A percentile compares a stretch with the other conserved stretches of the same genome.
Evolutionary conservation across 345 rosid species (phyloP).

Genomic region (Gossypium thurberi): DNA sequence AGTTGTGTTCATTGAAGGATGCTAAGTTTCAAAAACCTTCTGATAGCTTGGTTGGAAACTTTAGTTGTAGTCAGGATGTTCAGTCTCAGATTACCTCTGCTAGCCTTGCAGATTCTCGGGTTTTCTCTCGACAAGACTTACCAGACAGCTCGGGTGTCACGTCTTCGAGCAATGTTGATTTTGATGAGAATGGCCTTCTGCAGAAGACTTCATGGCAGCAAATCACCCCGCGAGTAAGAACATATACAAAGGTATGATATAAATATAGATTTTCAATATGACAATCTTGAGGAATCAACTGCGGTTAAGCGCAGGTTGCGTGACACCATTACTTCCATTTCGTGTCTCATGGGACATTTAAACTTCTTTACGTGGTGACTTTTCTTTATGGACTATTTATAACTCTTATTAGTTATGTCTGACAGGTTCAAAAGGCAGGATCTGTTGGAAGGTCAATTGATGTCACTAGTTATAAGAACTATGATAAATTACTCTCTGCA

Average conservation of each 20-base stretch:
- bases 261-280: neutral
- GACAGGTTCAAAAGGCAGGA: slow-evolving; percentile 93
- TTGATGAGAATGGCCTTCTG: slow-evolving; percentile 65
- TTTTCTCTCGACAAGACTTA: slow-evolving; percentile 70
- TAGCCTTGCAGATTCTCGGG: slow-evolving; percentile 76
- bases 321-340: neutral
- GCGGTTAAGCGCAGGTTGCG: neutral
- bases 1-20: slow-evolving; percentile 62
- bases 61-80: slow-evolving; percentile 78
- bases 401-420: slow-evolving; percentile 3
- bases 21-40: slow-evolving; percentile 62
- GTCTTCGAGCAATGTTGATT: slow-evolving; percentile 81
- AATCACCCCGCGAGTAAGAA: slow-evolving; percentile 64
- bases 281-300: neutral
- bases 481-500: slow-evolving; percentile 69
- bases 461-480: slow-evolving; percentile 76
- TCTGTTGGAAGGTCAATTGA: slow-evolving; percentile 97
- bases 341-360: neutral
- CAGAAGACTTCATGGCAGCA: slow-evolving; percentile 75
- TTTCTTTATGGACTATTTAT: neutral
- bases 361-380: neutral
- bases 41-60: slow-evolving; percentile 57
- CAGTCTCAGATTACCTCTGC: slow-evolving; percentile 93
- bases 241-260: slow-evolving; percentile 73
- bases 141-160: slow-evolving; percentile 86